Base-by-base conservation (phyloP, 1,284 basidiomycete species). In the Kwoniella shivajii region DNA sequence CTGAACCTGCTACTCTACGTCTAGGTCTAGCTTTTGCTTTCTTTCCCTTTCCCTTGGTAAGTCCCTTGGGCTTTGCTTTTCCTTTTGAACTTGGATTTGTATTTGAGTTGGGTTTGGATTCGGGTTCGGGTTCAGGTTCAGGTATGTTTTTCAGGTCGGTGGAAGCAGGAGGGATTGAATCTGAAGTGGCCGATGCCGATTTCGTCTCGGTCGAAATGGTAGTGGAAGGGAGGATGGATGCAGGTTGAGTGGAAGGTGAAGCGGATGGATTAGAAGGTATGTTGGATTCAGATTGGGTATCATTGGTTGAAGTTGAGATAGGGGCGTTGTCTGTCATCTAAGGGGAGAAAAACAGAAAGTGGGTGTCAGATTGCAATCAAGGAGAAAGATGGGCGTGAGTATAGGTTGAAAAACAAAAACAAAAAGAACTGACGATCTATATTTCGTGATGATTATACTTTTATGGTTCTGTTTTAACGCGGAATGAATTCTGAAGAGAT, bases 291-390 rank as follows among this genome's bases (percentile, higher is more conserved):
- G 50, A n/a, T n/a, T n/a, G 42, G 56, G 39, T 47, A 45, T 51
- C 49, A 34, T 48, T 16, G 9, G 46, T 22, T n/a, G n/a, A 44
- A 27, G 16, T 27, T 44, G 30, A 34, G 44, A 38, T 48, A 27
- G 24, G 18, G 26, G 38, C 44, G 56, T 53, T 41, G 27, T 57
- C 50, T 44, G 50, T 57, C 56, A 57, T 57, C 56, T 57, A 45
- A 1, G 5, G 9, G 26, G 26, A 39, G 31, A 13, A 3, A 29
- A 18, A n/a, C n/a, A n/a, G n/a, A n/a, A n/a, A n/a, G n/a, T n/a
- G 34, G 34, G 34, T 36, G 34, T 10, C 34, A 10, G n/a, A 36
- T 10, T n/a, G 34, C 34, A 36, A n/a, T 10, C 34, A 36, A 36
- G 34, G 34, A n/a, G 34, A n/a, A 36, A 10, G 34, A 36, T 36